Evolutionary conservation across 805 yeast species (phyloP).

Genomic region (Hanseniaspora mollemarum): DNA sequence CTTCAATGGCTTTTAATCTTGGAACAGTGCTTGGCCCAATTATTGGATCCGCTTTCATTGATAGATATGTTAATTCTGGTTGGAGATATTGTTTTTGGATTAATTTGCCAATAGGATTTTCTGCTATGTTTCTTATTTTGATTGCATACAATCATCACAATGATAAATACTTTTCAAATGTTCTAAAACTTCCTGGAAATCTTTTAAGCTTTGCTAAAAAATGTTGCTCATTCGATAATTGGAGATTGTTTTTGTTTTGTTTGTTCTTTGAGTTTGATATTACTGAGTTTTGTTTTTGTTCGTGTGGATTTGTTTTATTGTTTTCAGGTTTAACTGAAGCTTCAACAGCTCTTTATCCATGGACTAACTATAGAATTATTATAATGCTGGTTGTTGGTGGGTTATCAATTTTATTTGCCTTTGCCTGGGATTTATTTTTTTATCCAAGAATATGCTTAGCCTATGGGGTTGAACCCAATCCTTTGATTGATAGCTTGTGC

Average conservation of each 20-base stretch:
- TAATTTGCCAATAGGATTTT: neutral
- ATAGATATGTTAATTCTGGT: slow-evolving; percentile 28
- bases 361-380: slow-evolving; percentile 32
- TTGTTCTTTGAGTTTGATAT: slow-evolving; percentile 19
- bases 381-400: slow-evolving; percentile 36
- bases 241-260: neutral
- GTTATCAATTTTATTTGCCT: slow-evolving; percentile 32
- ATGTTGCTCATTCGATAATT: neutral
- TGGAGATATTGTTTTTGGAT: neutral
- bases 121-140: neutral
- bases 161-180: neutral
- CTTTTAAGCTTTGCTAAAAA: neutral
- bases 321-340: slow-evolving; percentile 30
- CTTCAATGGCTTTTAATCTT: slow-evolving; percentile 32
- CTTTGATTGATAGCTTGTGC: neutral
- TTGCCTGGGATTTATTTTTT: slow-evolving; percentile 35
- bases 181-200: neutral
- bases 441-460: slow-evolving; percentile 16
- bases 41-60: slow-evolving; percentile 54
- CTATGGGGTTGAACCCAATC: neutral
- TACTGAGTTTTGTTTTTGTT: slow-evolving; percentile 20
- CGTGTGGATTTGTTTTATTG: slow-evolving; percentile 21
- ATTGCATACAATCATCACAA: neutral
- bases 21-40: slow-evolving; percentile 51
- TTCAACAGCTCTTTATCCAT: slow-evolving; percentile 38